Conservation (phyloP, 768 basidiomycete genomes). For the Mycena capillaripes region DNA sequence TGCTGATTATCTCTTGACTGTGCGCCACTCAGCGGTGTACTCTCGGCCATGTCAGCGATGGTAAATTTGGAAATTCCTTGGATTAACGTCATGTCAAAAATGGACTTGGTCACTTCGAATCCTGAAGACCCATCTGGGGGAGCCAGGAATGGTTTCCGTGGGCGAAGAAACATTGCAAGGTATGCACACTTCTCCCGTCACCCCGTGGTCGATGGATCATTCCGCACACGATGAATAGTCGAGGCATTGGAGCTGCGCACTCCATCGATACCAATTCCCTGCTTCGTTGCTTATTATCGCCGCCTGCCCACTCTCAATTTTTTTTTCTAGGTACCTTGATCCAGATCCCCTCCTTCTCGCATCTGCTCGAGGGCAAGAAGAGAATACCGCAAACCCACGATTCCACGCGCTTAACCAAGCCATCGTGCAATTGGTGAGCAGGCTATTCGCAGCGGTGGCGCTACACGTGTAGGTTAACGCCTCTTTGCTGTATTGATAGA, state of each 20-base stretch:
- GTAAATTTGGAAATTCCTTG: conserved; percentile 96
- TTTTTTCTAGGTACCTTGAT: conserved; percentile 81
- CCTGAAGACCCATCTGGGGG: conserved; percentile 71
- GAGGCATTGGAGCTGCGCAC: conserved; percentile 23
- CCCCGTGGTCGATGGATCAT: conserved; percentile 11
- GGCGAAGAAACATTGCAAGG: conserved; percentile 88
- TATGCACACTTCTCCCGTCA: conserved; percentile 47
- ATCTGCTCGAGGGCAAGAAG: conserved; percentile 71
- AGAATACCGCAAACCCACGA: conserved; percentile 73
- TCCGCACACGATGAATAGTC: conserved; percentile 5
- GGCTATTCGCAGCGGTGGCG: conserved; percentile 23
- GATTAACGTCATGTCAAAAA: conserved; percentile 99
- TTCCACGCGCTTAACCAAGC: conserved; percentile 97
- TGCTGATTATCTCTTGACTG: conserved; percentile 9
- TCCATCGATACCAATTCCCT: conserved; percentile 16
- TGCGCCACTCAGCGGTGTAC: conserved; percentile 76
- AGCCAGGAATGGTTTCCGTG: conserved; percentile 79
- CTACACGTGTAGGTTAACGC: not conserved
- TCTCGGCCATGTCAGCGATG: conserved; percentile 99
- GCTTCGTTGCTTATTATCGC: not conserved
- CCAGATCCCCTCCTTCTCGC: conserved; percentile 93
- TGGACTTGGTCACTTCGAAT: conserved; percentile 91
- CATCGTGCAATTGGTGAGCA: conserved; percentile 90
- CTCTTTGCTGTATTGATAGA: conserved; percentile 62
- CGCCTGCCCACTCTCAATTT: conserved; percentile 8